Evolutionary conservation across 208 protist genomes (phyloP).

Genomic region (Acanthamoeba rhysodes): DNA sequence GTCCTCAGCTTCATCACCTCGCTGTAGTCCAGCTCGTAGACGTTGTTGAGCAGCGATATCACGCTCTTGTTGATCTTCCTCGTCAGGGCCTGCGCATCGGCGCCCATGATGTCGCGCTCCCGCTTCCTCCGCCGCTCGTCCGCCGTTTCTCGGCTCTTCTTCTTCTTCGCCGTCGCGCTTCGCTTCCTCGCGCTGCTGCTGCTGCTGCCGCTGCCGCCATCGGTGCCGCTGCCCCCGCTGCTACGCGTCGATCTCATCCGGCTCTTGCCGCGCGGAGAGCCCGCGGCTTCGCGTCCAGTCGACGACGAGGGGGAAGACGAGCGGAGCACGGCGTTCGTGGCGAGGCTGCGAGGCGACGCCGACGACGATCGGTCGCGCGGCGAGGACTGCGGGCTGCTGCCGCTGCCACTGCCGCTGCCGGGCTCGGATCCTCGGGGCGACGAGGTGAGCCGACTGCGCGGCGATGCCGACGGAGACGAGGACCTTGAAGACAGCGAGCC

Average conservation of each 20-base stretch:
- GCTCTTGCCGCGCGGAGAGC: not conserved
- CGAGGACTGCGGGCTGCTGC: not conserved
- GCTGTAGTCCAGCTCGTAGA: constrained; percentile 39
- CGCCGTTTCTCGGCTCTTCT: not conserved
- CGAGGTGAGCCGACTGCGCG: not conserved
- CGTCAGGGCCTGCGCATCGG: constrained; percentile 1
- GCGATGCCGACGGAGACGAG: not conserved
- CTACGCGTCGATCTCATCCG: not conserved
- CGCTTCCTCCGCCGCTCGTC: not conserved
- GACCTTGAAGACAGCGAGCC: not conserved
- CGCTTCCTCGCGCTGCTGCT: not conserved
- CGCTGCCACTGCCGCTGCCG: not conserved
- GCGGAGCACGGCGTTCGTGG: not conserved
- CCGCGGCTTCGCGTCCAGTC: not conserved
- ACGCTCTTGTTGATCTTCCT: constrained; percentile 23
- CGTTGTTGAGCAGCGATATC: not conserved
- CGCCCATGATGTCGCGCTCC: constrained; percentile 33
- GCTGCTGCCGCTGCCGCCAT: not conserved
- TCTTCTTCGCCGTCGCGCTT: not conserved
- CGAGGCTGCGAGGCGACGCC: not conserved
- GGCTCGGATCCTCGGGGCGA: not conserved
- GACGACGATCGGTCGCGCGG: not conserved
- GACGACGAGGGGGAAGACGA: not conserved
- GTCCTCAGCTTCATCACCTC: constrained; percentile 63
- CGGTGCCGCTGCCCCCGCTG: not conserved